Base-by-base conservation (phyloP, 495 filamentous ascomycete genomes). In the Sabuloglossum arenarium region DNA sequence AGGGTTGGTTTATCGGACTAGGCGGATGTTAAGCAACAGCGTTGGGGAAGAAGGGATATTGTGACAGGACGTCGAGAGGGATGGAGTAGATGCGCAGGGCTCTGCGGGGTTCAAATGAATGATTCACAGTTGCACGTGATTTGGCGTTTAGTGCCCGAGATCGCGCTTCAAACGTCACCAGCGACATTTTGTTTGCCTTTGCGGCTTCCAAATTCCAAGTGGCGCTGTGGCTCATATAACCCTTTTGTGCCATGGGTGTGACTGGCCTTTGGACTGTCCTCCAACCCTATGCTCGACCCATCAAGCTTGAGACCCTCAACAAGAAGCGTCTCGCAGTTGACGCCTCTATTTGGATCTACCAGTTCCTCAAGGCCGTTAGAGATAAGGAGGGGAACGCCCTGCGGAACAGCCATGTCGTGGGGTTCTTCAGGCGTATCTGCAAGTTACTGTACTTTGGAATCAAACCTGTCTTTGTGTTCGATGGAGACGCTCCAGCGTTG, bases 261-360 rank as follows among this genome's bases (percentile, higher is more conserved):
- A 91, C 88, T 65, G 88, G 88, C 56, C 87, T 98, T 56, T 98
- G 91, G 91, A 86, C 84, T 42, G 84, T 98, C 51, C 73, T 95
- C 58, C 84, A 93, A 67, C 91, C 91, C 31, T 94, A 84, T 63
- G 91, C 90, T 27, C 80, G 84, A 24, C 84, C 84, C 19, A 88
- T 91, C 58, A 94, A 94, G 68, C 84, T 98, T 61, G 87, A 93
- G 65, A 94, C 91, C 0, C 81, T 98, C 53, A 94, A 95, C 66
- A 82, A 82, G 58, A 95, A 94, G 66, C 86, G 91, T 24, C 80
- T 98, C 58, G 91, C 91, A 29, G 86, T 98, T 67, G 91, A 98
- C 69, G 91, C 93, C 54, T 94, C 88, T 2, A 98, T 97, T 63
- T 98, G 91, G 91, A 96, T 98, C 58, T 98, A 98, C 71, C 91